Base-by-base conservation (phyloP, 2,329 filamentous ascomycete genomes). In the Alternaria sp. region DNA sequence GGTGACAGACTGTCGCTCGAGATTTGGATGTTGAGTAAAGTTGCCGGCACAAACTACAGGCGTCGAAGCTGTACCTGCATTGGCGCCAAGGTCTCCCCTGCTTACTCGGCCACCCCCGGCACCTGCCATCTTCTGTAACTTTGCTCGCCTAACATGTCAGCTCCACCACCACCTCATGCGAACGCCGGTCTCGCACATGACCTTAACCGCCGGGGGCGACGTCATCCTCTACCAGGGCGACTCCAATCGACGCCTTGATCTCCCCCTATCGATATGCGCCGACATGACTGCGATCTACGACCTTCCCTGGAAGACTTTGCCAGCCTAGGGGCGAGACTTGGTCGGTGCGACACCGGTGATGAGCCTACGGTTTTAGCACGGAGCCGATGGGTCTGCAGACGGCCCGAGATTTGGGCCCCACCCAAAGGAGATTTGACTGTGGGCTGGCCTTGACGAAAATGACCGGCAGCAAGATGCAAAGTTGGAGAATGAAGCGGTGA, bases 341-440 rank as follows among this genome's bases (percentile, higher is more conserved):
- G 50, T 63, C 65, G 65, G 67, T 62, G 60, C 57, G 53, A 65
- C 59, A 57, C 65, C 66, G 65, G 67, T 61, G 51, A 65, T 63
- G 57, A 65, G 45, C 57, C 60, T 59, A 54, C 53, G 23, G 23
- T 30, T 36, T 53, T 66, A 59, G 62, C 26, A 64, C 61, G 57
- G 59, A 54, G 53, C 61, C 32, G 55, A 58, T 54, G 49, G 62
- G 54, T 58, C 17, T 45, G 28, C 15, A 61, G 40, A 59, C 59
- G 56, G 58, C n/a, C 65, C 59, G 62, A 63, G 23, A 51, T 54
- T 32, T 59, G 12, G 23, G 53, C 46, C 55, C 65, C 59, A 67
- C 65, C 40, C 10, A 56, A 49, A 62, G 44, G 59, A 65, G 51
- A 58, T 53, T 45, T 26, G 36, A 26, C n/a, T 15, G 21, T 46